A percentile compares a stretch with the other conserved stretches of the same genome.
Conservation (phyloP, 164 flowering plant genomes). For the Saururus chinensis region DNA sequence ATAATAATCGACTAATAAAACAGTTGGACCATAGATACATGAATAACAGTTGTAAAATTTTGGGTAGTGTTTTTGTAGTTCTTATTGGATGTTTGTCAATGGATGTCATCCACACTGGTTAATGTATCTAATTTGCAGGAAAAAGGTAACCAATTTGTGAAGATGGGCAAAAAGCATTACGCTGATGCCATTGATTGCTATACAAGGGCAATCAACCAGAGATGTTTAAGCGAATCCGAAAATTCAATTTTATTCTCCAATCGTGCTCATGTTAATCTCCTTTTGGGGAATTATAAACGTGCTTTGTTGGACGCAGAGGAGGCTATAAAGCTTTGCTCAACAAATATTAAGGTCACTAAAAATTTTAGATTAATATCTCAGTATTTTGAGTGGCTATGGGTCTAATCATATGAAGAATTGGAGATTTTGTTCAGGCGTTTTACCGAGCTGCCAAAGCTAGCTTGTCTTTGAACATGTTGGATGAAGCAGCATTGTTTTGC, state of each 20-base stretch:
- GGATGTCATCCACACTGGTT: not conserved
- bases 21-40: too few relatives aligned
- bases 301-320: constrained; percentile 77
- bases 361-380: not conserved
- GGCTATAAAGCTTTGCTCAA: constrained; percentile 51
- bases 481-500: constrained; percentile 54
- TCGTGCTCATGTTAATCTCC: constrained; percentile 85
- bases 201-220: constrained; percentile 81
- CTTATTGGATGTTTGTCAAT: not conserved
- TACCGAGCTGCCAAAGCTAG: constrained; percentile 92
- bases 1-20: not conserved
- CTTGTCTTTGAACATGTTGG: constrained; percentile 51
- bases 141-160: constrained; percentile 76
- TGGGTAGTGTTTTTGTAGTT: not conserved
- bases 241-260: constrained; percentile 63
- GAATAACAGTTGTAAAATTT: not conserved
- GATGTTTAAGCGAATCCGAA: constrained; percentile 50
- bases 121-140: constrained; percentile 40
- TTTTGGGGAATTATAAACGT: constrained; percentile 74
- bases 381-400: not conserved
- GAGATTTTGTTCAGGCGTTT: constrained; percentile 40
- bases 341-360: constrained; percentile 55
- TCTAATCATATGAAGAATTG: not conserved
- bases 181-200: constrained; percentile 81
- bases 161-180: constrained; percentile 80